phyloP scores from a whole-genome alignment of 78 protist species.

The Polysphondylium violaceum region DNA sequence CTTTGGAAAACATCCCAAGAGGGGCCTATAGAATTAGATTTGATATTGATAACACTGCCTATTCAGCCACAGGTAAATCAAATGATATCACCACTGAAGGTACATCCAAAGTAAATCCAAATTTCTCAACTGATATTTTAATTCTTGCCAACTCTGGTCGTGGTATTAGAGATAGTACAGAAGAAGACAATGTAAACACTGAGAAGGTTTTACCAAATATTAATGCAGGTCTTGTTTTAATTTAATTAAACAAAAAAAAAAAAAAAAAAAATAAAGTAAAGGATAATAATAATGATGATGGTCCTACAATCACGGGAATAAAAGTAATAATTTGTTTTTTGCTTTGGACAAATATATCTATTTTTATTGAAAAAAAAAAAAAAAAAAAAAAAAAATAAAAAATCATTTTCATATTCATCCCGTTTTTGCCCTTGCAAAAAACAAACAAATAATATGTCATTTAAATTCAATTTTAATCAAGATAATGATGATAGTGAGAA shows the following conservation, averaged over 20 bases:
- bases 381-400: neutral
- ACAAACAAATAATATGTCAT: slow-evolving; percentile 9
- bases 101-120: slow-evolving; percentile 12
- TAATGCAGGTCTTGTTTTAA: slow-evolving; percentile 1
- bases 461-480: slow-evolving; percentile 40
- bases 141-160: neutral
- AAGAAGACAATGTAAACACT: neutral
- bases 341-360: neutral
- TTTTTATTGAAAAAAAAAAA: neutral
- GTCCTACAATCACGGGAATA: neutral
- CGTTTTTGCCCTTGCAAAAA: neutral
- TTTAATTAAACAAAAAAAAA: neutral
- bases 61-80: neutral
- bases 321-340: neutral
- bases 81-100: neutral
- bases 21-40: slow-evolving; percentile 6
- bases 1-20: neutral
- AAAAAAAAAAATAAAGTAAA: slow-evolving; percentile 5
- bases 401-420: neutral
- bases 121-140: neutral
- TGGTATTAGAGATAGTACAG: neutral
- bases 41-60: neutral
- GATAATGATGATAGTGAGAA: neutral
- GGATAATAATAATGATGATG: neutral
- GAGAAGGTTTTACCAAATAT: slow-evolving; percentile 14